Evolutionary conservation across 371 early-diverging fungal genomes (phyloP).

Genomic region (Smittium culicis): DNA sequence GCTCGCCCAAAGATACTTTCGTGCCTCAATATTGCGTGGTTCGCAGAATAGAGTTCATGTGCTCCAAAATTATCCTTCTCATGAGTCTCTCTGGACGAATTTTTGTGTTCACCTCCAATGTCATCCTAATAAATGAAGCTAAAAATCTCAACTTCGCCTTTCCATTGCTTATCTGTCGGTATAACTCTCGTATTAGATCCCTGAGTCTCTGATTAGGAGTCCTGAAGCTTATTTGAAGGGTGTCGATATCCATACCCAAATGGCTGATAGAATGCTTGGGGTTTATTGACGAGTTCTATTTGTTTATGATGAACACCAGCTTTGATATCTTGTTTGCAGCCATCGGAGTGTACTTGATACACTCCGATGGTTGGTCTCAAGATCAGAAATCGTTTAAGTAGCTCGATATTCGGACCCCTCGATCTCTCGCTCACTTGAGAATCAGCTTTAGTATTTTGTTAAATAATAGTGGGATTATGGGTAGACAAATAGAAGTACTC

Average conservation of each 20-base stretch:
- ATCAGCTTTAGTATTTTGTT: background rate
- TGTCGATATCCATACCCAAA: background rate
- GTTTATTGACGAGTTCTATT: slow-evolving; percentile 20
- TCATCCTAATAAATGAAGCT: slow-evolving; percentile 7
- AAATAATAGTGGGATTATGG: background rate
- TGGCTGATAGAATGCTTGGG: background rate
- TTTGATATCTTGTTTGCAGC: slow-evolving; percentile 3
- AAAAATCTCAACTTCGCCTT: background rate
- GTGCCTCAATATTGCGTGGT: background rate
- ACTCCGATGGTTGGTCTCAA: background rate
- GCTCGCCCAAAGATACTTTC: background rate
- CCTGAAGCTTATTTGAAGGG: background rate
- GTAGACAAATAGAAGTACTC: background rate
- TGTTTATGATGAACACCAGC: background rate
- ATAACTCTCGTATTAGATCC: background rate
- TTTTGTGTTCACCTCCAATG: slow-evolving; percentile 2
- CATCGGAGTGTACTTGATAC: background rate
- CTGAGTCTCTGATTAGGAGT: background rate
- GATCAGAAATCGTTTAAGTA: background rate
- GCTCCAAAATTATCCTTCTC: background rate
- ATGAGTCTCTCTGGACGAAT: background rate
- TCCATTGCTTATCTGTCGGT: background rate
- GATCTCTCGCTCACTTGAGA: background rate
- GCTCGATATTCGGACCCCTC: background rate
- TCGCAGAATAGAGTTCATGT: background rate